Base-by-base conservation (phyloP, 441 rosid species). In the Francoa sonchifolia region DNA sequence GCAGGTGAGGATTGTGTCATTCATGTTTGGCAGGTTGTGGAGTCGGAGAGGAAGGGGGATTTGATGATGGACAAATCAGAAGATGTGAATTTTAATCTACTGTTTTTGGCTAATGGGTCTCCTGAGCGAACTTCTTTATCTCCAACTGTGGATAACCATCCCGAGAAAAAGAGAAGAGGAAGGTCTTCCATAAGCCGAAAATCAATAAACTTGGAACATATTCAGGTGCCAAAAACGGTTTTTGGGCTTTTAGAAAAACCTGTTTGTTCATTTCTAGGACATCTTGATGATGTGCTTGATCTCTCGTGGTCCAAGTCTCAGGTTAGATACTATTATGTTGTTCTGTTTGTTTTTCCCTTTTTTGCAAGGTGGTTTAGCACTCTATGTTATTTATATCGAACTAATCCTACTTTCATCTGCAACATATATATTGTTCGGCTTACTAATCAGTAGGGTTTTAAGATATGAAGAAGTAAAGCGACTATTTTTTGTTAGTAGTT, bases 261-360 rank as follows among this genome's bases (percentile, higher is more conserved):
- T 2, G 5, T 71, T 39, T 76, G 81, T 51, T 73, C 84, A 26
- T 79, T 79, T 37, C 42, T 50, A 26, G 83, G 89, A 33, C 89
- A 79, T 62, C 46, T 37, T 41, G 52, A 67, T 59, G 83, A 66
- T 31, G 89, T 76, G 20, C 89, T 79, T 16, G 89, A 79, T 45
- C 74, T 79, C 31, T 73, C 89, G 2, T 79, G 89, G 89, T 76
- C 89, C 26, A 68, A 73, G 48, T 68, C 81, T 36, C 81, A 64
- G 89, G 89, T 79, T 36, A 48, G 72, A 58, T 25, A 10, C 26
- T 35, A 10, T 21, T 39, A 21, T 33, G 7, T 23, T 14, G 9
- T 33, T 48, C 19, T 41, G 2, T 26, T 19, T 8, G 2, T 13
- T 18, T 5, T 18, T 1, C 2, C 28, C 28, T 13, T 42, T n/a